A percentile compares a stretch with the other conserved stretches of the same genome.
Conservation (phyloP, 2,329 filamentous ascomycete genomes). For the Aspergillus amoenus region DNA sequence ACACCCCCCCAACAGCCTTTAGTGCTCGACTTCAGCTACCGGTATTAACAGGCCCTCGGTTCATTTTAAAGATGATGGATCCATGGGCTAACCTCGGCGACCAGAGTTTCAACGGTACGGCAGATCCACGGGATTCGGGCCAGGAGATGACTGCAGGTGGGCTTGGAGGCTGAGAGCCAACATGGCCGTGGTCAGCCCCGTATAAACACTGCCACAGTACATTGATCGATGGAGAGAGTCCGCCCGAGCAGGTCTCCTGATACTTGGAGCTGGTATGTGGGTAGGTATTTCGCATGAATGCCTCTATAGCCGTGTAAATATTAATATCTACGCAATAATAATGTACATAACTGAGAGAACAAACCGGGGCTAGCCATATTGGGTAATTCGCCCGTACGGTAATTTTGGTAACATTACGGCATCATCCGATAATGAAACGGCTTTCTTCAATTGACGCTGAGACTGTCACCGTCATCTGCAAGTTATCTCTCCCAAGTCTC, state of each 20-base stretch:
- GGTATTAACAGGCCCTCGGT: background rate
- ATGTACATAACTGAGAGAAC: background rate
- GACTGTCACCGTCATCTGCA: background rate
- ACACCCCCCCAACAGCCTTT: background rate
- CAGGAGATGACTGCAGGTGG: background rate
- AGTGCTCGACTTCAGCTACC: background rate
- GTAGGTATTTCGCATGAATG: background rate
- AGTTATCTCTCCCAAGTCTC: background rate
- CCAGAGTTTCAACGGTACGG: background rate
- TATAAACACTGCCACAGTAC: background rate
- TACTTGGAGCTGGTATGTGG: background rate
- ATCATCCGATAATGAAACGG: background rate
- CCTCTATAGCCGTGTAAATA: background rate
- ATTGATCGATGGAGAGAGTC: background rate
- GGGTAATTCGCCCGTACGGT: background rate
- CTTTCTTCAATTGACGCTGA: background rate
- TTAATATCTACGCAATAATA: background rate
- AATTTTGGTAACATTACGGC: conserved; percentile 2
- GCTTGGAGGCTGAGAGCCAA: background rate
- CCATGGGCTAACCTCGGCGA: background rate
- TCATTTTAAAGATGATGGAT: background rate
- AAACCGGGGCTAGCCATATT: background rate
- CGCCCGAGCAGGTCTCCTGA: background rate
- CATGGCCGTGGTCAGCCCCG: background rate
- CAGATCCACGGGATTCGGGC: background rate